Evolutionary conservation across 345 rosid species (phyloP).

Genomic region (Murraya paniculata): DNA sequence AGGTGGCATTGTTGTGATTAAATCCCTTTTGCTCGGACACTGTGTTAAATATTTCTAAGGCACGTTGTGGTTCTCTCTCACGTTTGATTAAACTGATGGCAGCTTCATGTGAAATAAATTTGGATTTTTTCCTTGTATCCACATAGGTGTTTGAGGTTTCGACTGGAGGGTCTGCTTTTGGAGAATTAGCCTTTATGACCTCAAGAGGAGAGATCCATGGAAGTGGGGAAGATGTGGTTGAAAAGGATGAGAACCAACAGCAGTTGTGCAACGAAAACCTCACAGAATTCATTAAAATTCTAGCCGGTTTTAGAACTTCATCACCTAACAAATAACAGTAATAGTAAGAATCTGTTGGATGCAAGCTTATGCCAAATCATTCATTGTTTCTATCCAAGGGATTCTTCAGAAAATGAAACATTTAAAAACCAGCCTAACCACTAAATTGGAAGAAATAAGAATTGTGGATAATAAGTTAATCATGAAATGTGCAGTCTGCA

Average conservation of each 20-base stretch:
- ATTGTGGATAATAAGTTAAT: not conserved
- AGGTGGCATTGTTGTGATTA: conserved; percentile 79
- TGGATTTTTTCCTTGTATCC: conserved; percentile 35
- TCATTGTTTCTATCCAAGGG: not conserved
- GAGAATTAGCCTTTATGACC: conserved; percentile 12
- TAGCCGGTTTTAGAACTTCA: not conserved
- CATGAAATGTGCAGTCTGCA: not conserved
- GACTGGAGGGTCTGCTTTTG: conserved; percentile 34
- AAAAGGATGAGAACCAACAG: conserved; percentile 27
- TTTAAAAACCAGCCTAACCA: not conserved
- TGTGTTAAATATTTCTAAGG: conserved; percentile 67
- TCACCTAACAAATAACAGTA: not conserved
- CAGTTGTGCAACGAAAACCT: conserved; percentile 13
- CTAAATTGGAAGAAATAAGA: not conserved
- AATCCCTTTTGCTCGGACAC: conserved; percentile 70
- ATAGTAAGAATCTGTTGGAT: not conserved
- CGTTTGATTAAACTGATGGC: conserved; percentile 64
- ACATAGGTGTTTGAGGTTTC: conserved; percentile 22
- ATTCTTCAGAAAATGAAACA: not conserved
- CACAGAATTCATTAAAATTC: conserved; percentile 6
- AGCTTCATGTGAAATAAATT: conserved; percentile 58
- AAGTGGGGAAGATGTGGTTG: conserved; percentile 31
- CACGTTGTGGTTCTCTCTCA: conserved; percentile 71
- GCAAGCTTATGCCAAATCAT: not conserved
- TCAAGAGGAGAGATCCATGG: conserved; percentile 71